phyloP scores from a whole-genome alignment of 2,329 filamentous ascomycete genomes.

The Didymella exigua region DNA sequence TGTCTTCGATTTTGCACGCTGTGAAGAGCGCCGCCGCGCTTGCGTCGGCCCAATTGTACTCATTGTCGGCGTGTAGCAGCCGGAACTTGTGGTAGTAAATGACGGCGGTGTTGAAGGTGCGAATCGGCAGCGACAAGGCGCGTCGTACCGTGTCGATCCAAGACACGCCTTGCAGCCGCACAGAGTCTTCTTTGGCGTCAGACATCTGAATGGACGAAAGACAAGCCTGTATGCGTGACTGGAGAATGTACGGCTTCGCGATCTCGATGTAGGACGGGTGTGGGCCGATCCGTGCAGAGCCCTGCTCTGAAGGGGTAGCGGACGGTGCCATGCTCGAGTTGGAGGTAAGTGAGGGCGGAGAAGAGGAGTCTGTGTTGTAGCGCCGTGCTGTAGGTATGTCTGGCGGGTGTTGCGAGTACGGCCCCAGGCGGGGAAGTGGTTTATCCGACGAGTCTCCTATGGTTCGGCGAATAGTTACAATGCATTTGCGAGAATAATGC shows the following conservation, averaged over 20 bases:
- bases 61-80: conserved; percentile 79
- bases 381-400: neutral
- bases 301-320: conserved; percentile 31
- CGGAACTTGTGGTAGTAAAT: conserved; percentile 95
- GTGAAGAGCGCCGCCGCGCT: conserved; percentile 87
- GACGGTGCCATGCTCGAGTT: conserved; percentile 38
- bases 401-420: conserved; percentile 7
- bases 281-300: conserved; percentile 51
- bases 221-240: conserved; percentile 77
- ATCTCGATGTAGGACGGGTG: conserved; percentile 69
- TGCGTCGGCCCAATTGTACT: conserved; percentile 85
- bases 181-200: conserved; percentile 77
- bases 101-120: conserved; percentile 89
- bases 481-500: neutral
- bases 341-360: conserved; percentile 3
- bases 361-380: neutral
- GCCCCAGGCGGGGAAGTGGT: conserved; percentile 13
- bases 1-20: conserved; percentile 97
- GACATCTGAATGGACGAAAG: conserved; percentile 73
- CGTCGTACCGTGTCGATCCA: conserved; percentile 87
- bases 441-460: conserved; percentile 11
- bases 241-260: conserved; percentile 78
- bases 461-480: neutral
- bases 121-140: conserved; percentile 79
- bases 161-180: conserved; percentile 82